Evolutionary conservation across 2,329 filamentous ascomycete species (phyloP).

Genomic region (Colletotrichum tropicale): DNA sequence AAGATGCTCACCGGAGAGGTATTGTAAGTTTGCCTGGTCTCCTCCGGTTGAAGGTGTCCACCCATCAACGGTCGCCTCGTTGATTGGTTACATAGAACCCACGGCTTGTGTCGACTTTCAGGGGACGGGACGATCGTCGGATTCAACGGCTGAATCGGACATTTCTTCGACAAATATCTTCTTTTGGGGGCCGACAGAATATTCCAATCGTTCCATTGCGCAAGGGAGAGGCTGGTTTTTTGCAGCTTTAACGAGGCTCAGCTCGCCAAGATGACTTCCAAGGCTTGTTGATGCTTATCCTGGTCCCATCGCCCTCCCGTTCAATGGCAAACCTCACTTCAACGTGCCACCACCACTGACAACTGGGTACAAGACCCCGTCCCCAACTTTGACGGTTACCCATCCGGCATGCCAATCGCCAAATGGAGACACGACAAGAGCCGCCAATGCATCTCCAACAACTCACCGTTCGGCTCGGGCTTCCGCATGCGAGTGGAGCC

Average conservation of each 20-base stretch:
- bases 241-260: background rate
- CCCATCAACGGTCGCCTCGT: fast-evolving
- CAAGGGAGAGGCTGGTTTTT: background rate
- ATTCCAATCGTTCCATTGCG: background rate
- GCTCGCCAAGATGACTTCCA: background rate
- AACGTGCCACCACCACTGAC: background rate
- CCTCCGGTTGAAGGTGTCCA: background rate
- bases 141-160: background rate
- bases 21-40: background rate
- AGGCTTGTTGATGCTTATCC: background rate
- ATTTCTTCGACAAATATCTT: background rate
- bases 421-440: background rate
- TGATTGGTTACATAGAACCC: background rate
- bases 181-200: background rate
- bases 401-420: background rate
- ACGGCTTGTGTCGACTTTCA: background rate
- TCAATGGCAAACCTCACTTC: background rate
- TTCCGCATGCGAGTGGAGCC: background rate
- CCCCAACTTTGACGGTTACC: fast-evolving
- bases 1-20: fast-evolving
- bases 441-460: background rate
- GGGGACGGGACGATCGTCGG: background rate
- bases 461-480: background rate
- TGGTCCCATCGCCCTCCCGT: background rate
- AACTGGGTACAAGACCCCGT: fast-evolving